phyloP scores from a whole-genome alignment of 169 alveolate species.

The Cryptosporidium parvum region DNA sequence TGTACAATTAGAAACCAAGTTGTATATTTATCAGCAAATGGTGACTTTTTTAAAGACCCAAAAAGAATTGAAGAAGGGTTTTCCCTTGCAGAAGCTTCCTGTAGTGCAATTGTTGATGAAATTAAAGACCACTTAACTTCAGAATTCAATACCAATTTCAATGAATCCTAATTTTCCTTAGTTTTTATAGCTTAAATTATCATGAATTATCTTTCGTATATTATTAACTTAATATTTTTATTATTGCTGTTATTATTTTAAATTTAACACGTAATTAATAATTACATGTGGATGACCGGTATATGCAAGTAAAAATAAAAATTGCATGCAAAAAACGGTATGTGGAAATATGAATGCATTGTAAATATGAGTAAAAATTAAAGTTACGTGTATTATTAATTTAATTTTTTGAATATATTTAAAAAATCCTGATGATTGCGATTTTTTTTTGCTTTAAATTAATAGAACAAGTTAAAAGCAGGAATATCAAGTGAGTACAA shows the following conservation, averaged over 20 bases:
- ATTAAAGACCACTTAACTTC: conserved; percentile 55
- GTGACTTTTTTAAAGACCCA: conserved; percentile 19
- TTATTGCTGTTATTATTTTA: background rate
- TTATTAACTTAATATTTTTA: background rate
- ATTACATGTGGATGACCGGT: conserved; percentile 34
- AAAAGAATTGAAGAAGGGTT: conserved; percentile 22
- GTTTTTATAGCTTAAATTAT: background rate
- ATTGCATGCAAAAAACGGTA: conserved; percentile 40
- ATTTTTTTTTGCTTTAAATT: background rate
- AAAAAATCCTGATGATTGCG: background rate
- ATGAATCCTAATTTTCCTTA: background rate
- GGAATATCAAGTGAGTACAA: background rate
- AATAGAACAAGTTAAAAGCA: background rate
- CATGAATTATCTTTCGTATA: background rate
- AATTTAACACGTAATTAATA: conserved; percentile 18
- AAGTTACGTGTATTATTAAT: background rate
- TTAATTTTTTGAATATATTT: background rate
- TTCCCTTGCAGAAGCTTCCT: conserved; percentile 72
- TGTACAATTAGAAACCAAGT: conserved; percentile 69
- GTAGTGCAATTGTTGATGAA: conserved; percentile 67
- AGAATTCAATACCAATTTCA: background rate
- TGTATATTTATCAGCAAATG: conserved; percentile 59
- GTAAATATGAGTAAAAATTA: background rate
- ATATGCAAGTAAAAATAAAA: conserved; percentile 2
- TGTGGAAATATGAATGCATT: background rate